These are phyloP conservation scores for Leishmania martiniquensis DNA, from an alignment of 208 protist species.

Conservation along the genomic window DNA sequence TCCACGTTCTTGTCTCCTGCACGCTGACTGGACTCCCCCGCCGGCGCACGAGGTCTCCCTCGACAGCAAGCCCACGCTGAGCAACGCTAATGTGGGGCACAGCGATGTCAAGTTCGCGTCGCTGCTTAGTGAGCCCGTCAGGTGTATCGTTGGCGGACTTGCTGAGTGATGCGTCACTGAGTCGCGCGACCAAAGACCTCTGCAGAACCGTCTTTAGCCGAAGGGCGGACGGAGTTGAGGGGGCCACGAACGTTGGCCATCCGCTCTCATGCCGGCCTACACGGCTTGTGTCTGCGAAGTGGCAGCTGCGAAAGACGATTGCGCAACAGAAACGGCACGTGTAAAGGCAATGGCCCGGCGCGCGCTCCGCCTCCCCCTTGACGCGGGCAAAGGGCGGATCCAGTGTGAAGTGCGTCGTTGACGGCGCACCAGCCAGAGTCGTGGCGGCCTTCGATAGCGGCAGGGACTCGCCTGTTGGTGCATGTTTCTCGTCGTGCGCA, in stretches of 20 bases:
- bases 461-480: neutral
- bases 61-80: slow-evolving; percentile 48
- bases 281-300: slow-evolving; percentile 16
- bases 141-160: neutral
- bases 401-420: slow-evolving; percentile 16
- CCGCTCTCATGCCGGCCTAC: slow-evolving; percentile 34
- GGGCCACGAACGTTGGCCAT: slow-evolving; percentile 55
- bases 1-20: slow-evolving; percentile 43
- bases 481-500: neutral
- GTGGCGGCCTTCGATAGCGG: neutral
- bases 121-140: neutral
- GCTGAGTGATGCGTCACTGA: neutral
- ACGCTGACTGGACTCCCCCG: slow-evolving; percentile 15
- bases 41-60: slow-evolving; percentile 53
- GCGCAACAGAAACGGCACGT: slow-evolving; percentile 35
- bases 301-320: slow-evolving; percentile 34
- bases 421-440: neutral
- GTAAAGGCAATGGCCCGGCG: slow-evolving; percentile 21
- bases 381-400: slow-evolving; percentile 63
- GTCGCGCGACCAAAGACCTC: slow-evolving; percentile 14
- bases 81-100: slow-evolving; percentile 18
- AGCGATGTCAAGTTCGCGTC: neutral
- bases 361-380: slow-evolving; percentile 25
- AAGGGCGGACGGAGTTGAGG: slow-evolving; percentile 12
- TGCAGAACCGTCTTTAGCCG: slow-evolving; percentile 36